Percentiles rank a stretch among this genome's conserved stretches.
These are phyloP conservation scores for Metrosideros polymorpha DNA, from an alignment of 441 rosid species.

Conservation along the genomic window DNA sequence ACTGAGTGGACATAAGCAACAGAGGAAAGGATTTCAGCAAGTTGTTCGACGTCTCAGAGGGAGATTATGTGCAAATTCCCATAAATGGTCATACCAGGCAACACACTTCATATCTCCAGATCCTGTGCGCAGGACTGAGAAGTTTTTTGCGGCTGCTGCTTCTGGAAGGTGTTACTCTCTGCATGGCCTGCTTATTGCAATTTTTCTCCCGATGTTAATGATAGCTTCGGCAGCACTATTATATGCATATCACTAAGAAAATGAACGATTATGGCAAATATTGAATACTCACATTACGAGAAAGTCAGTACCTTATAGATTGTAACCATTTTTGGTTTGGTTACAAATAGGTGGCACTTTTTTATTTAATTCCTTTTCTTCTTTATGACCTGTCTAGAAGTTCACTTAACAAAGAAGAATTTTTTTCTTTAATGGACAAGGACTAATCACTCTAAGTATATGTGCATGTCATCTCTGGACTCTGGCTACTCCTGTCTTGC, in stretches of 20 bases:
- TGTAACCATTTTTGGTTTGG: not conserved
- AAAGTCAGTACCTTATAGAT: not conserved
- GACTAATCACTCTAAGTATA: not conserved
- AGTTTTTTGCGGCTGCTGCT: conserved; percentile 86
- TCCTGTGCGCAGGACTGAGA: conserved; percentile 77
- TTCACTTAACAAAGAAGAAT: not conserved
- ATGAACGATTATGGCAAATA: not conserved
- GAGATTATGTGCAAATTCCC: conserved; percentile 76
- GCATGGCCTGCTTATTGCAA: not conserved
- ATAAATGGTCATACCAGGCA: conserved; percentile 96
- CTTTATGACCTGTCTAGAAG: not conserved
- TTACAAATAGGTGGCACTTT: not conserved
- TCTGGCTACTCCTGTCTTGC: not conserved
- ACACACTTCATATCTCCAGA: conserved; percentile 75
- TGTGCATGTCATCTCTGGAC: not conserved
- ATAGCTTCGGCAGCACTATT: not conserved
- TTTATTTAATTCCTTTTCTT: not conserved
- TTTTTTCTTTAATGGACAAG: not conserved
- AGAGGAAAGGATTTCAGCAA: conserved; percentile 72
- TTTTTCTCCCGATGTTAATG: not conserved
- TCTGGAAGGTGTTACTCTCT: conserved; percentile 61
- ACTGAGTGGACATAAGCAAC: conserved; percentile 59
- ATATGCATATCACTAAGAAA: not conserved
- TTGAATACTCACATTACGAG: not conserved
- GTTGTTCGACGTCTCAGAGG: conserved; percentile 61